A percentile compares a stretch with the other conserved stretches of the same genome.
Conservation (phyloP, 2,329 filamentous ascomycete species). For the Dactylellina sp. region DNA sequence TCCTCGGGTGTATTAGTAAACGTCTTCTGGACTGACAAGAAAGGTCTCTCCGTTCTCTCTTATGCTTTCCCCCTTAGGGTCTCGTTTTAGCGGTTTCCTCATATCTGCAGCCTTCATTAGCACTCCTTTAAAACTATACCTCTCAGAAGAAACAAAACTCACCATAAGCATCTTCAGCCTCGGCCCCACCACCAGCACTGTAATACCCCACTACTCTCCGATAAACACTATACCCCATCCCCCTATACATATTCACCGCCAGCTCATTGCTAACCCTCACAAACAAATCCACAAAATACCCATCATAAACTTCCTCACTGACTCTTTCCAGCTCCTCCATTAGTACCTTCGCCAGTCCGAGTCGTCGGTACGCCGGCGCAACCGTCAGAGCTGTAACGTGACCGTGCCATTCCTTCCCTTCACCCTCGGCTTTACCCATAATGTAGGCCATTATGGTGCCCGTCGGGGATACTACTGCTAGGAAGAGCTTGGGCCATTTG, state of each 20-base stretch:
- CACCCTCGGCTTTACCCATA: conserved; percentile 78
- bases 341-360: conserved; percentile 86
- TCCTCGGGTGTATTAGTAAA: conserved; percentile 67
- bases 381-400: conserved; percentile 97
- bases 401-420: conserved; percentile 78
- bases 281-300: conserved; percentile 96
- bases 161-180: conserved; percentile 82
- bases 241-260: conserved; percentile 88
- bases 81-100: conserved; percentile 88
- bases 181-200: conserved; percentile 78
- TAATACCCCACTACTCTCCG: conserved; percentile 92
- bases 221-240: conserved; percentile 91
- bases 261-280: conserved; percentile 88
- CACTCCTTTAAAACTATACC: background rate
- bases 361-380: conserved; percentile 82
- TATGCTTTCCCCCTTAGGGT: conserved; percentile 79
- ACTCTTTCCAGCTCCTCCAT: conserved; percentile 79
- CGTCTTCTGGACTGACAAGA: conserved; percentile 82
- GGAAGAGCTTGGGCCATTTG: conserved; percentile 94
- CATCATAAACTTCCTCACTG: conserved; percentile 82
- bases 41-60: conserved; percentile 83
- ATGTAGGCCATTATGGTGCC: conserved; percentile 97
- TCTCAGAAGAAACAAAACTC: conserved; percentile 13
- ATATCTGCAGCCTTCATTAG: conserved; percentile 72
- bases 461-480: conserved; percentile 84